Evolutionary conservation across 768 basidiomycete species (phyloP).

Genomic region (Calvatia gigantea): DNA sequence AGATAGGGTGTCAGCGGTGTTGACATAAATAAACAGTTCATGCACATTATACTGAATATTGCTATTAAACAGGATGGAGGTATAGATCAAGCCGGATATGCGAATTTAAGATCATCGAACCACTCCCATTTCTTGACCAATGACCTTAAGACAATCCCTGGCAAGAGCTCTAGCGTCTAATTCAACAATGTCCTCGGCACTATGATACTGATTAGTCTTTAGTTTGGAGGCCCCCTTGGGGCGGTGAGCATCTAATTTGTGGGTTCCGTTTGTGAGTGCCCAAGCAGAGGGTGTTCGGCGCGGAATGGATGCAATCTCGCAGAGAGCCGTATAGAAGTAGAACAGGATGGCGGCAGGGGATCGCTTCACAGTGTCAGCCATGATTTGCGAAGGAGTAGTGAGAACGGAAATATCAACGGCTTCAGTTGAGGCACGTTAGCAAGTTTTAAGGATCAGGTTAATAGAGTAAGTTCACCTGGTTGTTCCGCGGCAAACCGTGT

Average conservation of each 20-base stretch:
- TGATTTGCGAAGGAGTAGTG: slow-evolving; percentile 47
- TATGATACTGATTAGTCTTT: not conserved
- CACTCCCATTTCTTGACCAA: slow-evolving; percentile 74
- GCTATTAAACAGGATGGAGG: not conserved
- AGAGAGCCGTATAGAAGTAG: slow-evolving; percentile 78
- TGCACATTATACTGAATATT: no score
- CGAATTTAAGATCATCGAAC: slow-evolving; percentile 15
- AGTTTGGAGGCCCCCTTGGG: slow-evolving; percentile 18
- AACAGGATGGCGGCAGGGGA: slow-evolving; percentile 84
- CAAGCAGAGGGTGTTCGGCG: slow-evolving; percentile 67
- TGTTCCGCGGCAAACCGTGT: slow-evolving; percentile 48
- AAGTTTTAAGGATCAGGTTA: not conserved
- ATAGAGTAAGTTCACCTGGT: slow-evolving; percentile 44
- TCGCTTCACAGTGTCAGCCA: slow-evolving; percentile 70
- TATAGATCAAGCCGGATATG: not conserved
- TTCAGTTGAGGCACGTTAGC: slow-evolving; percentile 1
- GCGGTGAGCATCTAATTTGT: slow-evolving; percentile 9
- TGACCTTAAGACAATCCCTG: slow-evolving; percentile 59
- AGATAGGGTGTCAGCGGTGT: no score
- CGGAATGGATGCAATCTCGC: slow-evolving; percentile 75
- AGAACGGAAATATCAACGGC: slow-evolving; percentile 35
- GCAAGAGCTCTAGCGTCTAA: slow-evolving; percentile 67
- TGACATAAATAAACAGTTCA: no score
- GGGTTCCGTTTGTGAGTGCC: slow-evolving; percentile 32
- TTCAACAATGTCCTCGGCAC: slow-evolving; percentile 31